Base-by-base conservation (phyloP, 371 early-diverging fungal species). In the Actinomucor elegans region DNA sequence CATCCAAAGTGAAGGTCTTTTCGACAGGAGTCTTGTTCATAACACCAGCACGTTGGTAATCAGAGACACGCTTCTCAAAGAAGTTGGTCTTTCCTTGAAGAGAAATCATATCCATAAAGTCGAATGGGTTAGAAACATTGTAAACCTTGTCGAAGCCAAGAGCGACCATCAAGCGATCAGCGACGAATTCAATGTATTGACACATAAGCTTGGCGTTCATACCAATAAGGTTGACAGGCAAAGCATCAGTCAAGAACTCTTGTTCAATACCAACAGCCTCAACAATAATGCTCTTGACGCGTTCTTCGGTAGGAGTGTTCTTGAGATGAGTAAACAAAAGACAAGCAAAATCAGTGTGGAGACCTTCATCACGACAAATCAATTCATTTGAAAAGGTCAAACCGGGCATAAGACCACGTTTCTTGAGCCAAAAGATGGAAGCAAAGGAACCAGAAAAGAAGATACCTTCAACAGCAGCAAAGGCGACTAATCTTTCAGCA, bases 271-370 rank as follows among this genome's bases (percentile, higher is more conserved):
- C 73, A 12, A 99, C 99, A 23, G 99, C 99, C 69, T 96, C 95
- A 8, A 69, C 68, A 55, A 99, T 92, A 70, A 99, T 97, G 50
- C 80, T 69, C 27, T 62, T 64, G 52, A 98, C 87, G 31, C 82
- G 78, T 31, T 88, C 84, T 29, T 57, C 66, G 28, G 87, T 61
- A 28, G 96, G 97, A 60, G 91, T 92, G 57, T 90, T 85, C 40
- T 83, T 69, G 42, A 99, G 65, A 48, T 91, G 89, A n/a, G 84
- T 77, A 84, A 97, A 96, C 32, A 99, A 76, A 36, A 99, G 81
- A 80, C 99, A 99, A 44, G 99, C 99, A 86, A 99, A 99, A 73
- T 99, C 99, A 53, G 91, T 91, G 77, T 99, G 99, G n/a, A 99
- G 86, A 28, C 99, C 99, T 75, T 99, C 99, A 75, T 99, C 99